A percentile compares a stretch with the other conserved stretches of the same genome.
These are phyloP conservation scores for Tulasnella sp. DNA, from an alignment of 768 basidiomycete genomes.

Conservation along the genomic window DNA sequence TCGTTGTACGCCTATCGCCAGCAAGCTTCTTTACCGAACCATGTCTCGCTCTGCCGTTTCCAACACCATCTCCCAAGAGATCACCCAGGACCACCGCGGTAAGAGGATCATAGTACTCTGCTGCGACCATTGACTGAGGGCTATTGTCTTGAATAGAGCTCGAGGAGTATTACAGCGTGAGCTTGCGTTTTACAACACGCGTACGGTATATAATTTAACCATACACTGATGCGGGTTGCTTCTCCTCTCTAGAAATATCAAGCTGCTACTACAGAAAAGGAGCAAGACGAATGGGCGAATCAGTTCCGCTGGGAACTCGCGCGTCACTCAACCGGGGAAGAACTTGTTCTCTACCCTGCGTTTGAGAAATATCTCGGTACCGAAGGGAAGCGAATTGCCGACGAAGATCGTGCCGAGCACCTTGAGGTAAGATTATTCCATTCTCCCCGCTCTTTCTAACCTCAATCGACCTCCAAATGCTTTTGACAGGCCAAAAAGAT, in stretches of 20 bases:
- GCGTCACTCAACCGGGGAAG: conserved; percentile 41
- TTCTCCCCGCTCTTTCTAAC: neutral
- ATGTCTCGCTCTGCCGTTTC: neutral
- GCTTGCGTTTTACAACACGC: neutral
- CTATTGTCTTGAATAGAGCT: conserved; percentile 5
- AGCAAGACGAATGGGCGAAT: conserved; percentile 43
- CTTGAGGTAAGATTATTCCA: conserved; percentile 33
- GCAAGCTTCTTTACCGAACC: neutral
- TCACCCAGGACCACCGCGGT: conserved; percentile 19
- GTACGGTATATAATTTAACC: neutral
- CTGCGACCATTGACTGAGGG: neutral
- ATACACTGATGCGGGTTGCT: neutral
- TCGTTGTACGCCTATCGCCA: neutral
- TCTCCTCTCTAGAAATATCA: neutral
- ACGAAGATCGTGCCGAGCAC: conserved; percentile 51
- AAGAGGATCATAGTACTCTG: neutral
- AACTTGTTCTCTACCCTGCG: conserved; percentile 56
- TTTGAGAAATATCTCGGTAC: conserved; percentile 51
- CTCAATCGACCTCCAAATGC: neutral
- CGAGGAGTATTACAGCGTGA: conserved; percentile 13
- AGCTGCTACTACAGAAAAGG: conserved; percentile 7
- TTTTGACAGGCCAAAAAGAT: conserved; percentile 35
- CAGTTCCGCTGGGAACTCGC: conserved; percentile 57
- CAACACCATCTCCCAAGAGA: conserved; percentile 9
- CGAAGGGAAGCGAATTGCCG: conserved; percentile 43